Conservation (phyloP, 176 grass and related monocot species). For the Oryza meyeriana region DNA sequence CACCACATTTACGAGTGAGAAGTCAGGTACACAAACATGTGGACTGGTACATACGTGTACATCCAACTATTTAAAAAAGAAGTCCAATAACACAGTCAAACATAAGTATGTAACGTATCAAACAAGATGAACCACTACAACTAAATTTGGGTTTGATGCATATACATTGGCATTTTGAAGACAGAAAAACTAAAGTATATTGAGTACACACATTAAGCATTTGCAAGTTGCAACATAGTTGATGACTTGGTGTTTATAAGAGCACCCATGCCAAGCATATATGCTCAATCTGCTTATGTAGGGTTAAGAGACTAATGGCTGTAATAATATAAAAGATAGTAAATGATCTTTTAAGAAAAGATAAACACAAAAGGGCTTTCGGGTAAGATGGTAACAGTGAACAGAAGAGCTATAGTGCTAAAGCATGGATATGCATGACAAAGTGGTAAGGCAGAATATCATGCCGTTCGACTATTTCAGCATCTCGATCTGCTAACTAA, state of each 20-base stretch:
- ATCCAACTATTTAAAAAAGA: conserved; percentile 12
- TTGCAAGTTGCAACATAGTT: neutral
- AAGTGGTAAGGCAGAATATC: neutral
- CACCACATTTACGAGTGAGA: neutral
- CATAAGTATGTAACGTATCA: neutral
- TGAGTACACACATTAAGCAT: neutral
- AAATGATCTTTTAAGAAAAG: neutral
- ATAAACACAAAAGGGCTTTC: neutral
- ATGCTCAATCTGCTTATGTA: conserved; percentile 5
- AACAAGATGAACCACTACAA: neutral
- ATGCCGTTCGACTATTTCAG: neutral
- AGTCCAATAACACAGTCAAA: conserved; percentile 16
- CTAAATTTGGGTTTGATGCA: neutral
- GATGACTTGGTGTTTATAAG: neutral
- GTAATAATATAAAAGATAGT: conserved; percentile 5
- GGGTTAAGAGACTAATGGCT: neutral
- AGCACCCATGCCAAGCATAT: neutral
- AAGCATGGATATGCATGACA: neutral
- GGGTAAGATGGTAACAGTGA: neutral
- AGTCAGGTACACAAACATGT: neutral
- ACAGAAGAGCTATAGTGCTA: neutral
- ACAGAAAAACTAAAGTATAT: neutral
- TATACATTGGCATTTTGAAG: neutral
- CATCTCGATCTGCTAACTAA: conserved; percentile 15
- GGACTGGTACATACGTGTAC: neutral